Conservation (phyloP, 2,329 filamentous ascomycete genomes). For the Dothistroma pini region DNA sequence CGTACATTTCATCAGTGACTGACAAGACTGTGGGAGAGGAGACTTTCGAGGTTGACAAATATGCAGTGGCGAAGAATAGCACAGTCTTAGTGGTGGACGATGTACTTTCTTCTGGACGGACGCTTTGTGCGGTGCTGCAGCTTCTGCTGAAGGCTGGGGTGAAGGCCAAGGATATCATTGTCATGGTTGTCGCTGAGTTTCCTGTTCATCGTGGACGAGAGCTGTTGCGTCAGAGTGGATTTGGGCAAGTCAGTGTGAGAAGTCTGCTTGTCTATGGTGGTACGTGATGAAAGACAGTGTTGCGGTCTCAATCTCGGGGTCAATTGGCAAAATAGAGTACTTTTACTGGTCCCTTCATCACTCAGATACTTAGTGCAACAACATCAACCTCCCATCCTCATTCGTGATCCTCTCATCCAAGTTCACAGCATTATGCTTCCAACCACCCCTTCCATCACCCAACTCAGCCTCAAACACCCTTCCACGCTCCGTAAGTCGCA, state of each 20-base stretch:
- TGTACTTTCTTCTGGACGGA: slow-evolving; percentile 55
- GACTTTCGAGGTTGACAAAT: slow-evolving; percentile 50
- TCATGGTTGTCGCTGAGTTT: slow-evolving; percentile 59
- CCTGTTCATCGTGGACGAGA: slow-evolving; percentile 52
- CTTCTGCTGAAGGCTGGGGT: slow-evolving; percentile 48
- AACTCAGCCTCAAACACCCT: slow-evolving; percentile 36
- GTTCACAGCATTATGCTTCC: slow-evolving; percentile 31
- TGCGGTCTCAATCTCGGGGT: too few species aligned
- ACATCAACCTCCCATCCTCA: slow-evolving; percentile 1
- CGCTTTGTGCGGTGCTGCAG: slow-evolving; percentile 52
- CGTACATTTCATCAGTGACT: slow-evolving; percentile 52
- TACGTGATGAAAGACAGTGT: slow-evolving; percentile 6
- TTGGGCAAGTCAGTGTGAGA: slow-evolving; percentile 49
- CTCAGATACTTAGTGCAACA: background rate
- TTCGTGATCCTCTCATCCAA: slow-evolving; percentile 39
- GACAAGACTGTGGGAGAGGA: slow-evolving; percentile 30
- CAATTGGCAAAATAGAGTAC: too few species aligned
- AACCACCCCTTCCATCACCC: slow-evolving; percentile 35
- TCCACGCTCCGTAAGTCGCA: slow-evolving; percentile 33
- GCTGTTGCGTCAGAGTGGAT: slow-evolving; percentile 46
- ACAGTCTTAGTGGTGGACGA: slow-evolving; percentile 59
- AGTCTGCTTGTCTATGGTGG: slow-evolving; percentile 54
- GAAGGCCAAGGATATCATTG: slow-evolving; percentile 38
- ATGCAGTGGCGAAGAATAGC: slow-evolving; percentile 39
- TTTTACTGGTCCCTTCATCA: too few species aligned